Percentiles rank a stretch among this genome's conserved stretches.
These are phyloP conservation scores for Globisporangium lucens DNA, from an alignment of 352 stramenopile species.

Conservation along the genomic window DNA sequence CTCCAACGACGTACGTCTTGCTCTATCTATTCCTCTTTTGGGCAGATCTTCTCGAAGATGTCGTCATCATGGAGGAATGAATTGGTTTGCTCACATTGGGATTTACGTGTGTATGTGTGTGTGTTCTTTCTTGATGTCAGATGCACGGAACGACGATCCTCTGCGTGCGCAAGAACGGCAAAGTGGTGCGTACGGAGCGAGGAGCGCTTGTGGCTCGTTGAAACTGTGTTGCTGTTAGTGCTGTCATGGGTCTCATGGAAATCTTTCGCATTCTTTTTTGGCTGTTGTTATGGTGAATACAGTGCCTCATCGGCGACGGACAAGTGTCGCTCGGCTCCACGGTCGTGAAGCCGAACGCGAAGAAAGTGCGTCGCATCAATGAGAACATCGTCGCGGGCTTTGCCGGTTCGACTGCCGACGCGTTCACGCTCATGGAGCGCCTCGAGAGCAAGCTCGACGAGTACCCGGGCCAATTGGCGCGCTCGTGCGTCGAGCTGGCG, in stretches of 20 bases:
- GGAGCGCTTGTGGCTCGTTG: neutral
- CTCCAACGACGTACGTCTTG: conserved; percentile 36
- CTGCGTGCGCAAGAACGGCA: conserved; percentile 96
- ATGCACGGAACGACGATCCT: conserved; percentile 98
- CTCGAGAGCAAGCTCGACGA: conserved; percentile 98
- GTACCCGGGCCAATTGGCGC: conserved; percentile 95
- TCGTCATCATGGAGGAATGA: neutral
- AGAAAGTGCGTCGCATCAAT: conserved; percentile 96
- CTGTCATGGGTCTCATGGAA: neutral
- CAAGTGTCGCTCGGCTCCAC: conserved; percentile 95
- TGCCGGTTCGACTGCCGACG: conserved; percentile 96
- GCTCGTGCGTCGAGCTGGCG: conserved; percentile 97
- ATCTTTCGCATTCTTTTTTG: neutral
- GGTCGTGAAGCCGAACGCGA: conserved; percentile 97
- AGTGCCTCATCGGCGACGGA: conserved; percentile 97
- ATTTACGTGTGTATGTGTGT: neutral
- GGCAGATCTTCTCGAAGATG: conserved; percentile 3
- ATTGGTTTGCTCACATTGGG: neutral
- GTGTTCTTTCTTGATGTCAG: conserved; percentile 23
- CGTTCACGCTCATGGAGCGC: conserved; percentile 98
- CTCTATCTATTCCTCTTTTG: neutral
- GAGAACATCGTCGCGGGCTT: conserved; percentile 96
- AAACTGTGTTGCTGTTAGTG: neutral
- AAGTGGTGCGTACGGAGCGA: conserved; percentile 83
- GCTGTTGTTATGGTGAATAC: neutral